Base-by-base conservation (phyloP, 257 asterid genomes). In the Pogostemon cablin region DNA sequence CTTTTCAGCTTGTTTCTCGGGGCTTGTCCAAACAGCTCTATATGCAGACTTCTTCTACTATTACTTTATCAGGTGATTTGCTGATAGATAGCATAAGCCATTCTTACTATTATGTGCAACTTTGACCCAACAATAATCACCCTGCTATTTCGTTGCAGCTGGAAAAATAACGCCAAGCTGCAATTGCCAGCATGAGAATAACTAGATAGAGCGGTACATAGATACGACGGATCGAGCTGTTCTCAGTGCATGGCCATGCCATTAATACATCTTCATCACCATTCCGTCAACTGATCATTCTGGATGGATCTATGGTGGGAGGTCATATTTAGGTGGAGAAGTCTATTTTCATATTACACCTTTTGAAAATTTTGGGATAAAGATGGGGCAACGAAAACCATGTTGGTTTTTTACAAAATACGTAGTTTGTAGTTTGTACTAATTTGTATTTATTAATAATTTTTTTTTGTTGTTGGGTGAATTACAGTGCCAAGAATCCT, bases 11-110 rank as follows among this genome's bases (percentile, higher is more conserved):
- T 85, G 88, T 42, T 62, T 86, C 75, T 84, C 97, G 34, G 98
- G 98, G 59, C 85, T 90, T 65, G 81, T 88, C 75, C 98, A 92
- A 78, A 92, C 98, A 48, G 91, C 87, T 47, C 88, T 92, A 35
- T 92, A 90, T 81, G 96, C 96, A 66, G 98, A 92, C 84, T 92
- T 92, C 89, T 92, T 90, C 89, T 92, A 92, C 84, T 90, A 88
- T 69, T 92, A 92, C 95, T 92, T 84, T 54, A 80, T 92, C 84
- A 92, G 98, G 98, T 92, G 67, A 79, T 49, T 59, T 37, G 7
- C 61, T n/a, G 12, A 58, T 32, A 6, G 9, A 75, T 52, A 57
- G 62, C 67, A 12, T 75, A 62, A 50, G 25, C 67, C 6, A 3
- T 69, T 72, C 38, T 8, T 15, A 50, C 37, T 32, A 32, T 34